Conservation (phyloP, 805 yeast genomes). For the Candida argentea region DNA sequence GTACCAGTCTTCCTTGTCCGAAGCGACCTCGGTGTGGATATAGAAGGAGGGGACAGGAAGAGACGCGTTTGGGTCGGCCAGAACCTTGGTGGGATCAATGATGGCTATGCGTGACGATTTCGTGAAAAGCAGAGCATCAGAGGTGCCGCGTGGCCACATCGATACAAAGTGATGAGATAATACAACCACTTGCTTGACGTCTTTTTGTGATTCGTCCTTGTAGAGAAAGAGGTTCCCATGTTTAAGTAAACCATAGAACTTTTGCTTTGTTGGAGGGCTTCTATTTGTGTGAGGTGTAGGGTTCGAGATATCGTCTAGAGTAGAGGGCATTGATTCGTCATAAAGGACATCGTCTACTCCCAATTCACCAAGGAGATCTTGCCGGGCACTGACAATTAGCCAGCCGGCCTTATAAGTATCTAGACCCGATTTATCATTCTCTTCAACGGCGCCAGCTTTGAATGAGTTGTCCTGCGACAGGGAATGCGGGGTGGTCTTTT, state of each 20-base stretch:
- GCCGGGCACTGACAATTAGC: slow-evolving; percentile 67
- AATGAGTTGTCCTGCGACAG: slow-evolving; percentile 12
- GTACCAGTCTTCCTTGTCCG: slow-evolving; percentile 90
- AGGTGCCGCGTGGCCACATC: slow-evolving; percentile 73
- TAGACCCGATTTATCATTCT: slow-evolving; percentile 48
- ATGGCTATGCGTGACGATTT: slow-evolving; percentile 73
- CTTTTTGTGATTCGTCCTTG: slow-evolving; percentile 53
- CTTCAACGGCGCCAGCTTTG: slow-evolving; percentile 59
- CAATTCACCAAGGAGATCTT: slow-evolving; percentile 7
- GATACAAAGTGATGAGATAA: slow-evolving; percentile 60
- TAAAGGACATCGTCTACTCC: slow-evolving; percentile 1
- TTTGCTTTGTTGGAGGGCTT: slow-evolving; percentile 37
- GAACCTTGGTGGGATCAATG: slow-evolving; percentile 22
- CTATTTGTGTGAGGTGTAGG: slow-evolving; percentile 7
- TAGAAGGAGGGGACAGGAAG: slow-evolving; percentile 26
- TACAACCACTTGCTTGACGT: slow-evolving; percentile 71
- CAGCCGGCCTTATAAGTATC: slow-evolving; percentile 62
- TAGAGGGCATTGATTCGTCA: background rate
- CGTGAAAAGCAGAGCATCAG: slow-evolving; percentile 73
- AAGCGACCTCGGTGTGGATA: slow-evolving; percentile 66
- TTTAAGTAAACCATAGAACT: slow-evolving; percentile 61
- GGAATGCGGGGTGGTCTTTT: slow-evolving; percentile 4
- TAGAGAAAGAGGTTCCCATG: slow-evolving; percentile 88
- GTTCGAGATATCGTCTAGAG: background rate
- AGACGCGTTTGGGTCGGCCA: slow-evolving; percentile 6